A percentile compares a stretch with the other conserved stretches of the same genome.
Evolutionary conservation across 2,329 filamentous ascomycete genomes (phyloP).

Genomic region (Macrophomina pseudophaseolina): DNA sequence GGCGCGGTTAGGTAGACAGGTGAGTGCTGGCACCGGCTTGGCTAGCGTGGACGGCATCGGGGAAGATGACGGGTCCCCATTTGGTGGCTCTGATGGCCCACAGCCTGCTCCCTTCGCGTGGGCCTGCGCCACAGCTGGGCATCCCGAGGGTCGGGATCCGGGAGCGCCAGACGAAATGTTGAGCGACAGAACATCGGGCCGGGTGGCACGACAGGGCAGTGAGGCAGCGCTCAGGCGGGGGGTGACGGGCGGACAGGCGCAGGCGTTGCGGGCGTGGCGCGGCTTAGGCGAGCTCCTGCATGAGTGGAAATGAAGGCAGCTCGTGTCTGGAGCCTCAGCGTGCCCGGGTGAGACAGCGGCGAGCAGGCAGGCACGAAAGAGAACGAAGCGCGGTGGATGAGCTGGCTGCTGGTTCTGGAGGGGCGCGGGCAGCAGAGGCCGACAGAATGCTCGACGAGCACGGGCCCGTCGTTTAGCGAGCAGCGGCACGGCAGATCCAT

Average conservation of each 20-base stretch:
- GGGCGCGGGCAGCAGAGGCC: not conserved
- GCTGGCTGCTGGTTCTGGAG: too few species aligned
- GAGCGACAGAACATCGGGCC: not conserved
- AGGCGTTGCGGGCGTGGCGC: not conserved
- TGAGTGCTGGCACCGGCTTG: not conserved
- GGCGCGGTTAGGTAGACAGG: not conserved
- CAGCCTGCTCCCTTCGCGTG: not conserved
- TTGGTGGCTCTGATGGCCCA: not conserved
- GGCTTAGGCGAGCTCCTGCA: not conserved
- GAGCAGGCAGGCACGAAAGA: not conserved
- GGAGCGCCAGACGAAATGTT: not conserved
- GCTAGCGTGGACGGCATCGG: conserved; percentile 3
- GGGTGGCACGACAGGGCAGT: not conserved
- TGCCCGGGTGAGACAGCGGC: not conserved
- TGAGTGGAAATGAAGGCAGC: conserved; percentile 3
- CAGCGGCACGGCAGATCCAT: conserved; percentile 1
- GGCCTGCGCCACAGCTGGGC: not conserved
- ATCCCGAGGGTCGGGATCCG: not conserved
- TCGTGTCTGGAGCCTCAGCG: not conserved
- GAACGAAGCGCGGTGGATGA: not conserved
- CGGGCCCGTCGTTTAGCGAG: not conserved
- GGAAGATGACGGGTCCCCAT: conserved; percentile 7
- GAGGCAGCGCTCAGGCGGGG: not conserved
- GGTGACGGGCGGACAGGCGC: not conserved
- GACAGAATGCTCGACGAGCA: too few species aligned